phyloP scores from a whole-genome alignment of 2,329 filamentous ascomycete species.

The Cercospora sesami region DNA sequence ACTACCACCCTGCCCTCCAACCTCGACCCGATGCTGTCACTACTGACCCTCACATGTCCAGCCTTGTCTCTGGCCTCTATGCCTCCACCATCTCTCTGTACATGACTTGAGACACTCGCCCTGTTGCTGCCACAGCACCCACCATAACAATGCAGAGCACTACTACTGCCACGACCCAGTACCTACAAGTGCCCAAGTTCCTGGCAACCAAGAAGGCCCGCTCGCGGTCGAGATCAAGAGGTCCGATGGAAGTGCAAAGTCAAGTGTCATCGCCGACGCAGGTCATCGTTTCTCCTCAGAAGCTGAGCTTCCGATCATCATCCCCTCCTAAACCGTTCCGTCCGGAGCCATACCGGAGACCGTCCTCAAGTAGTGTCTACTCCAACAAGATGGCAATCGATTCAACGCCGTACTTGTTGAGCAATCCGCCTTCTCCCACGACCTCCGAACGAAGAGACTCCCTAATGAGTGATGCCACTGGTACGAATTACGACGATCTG shows the following conservation, averaged over 20 bases:
- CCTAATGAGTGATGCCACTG: conserved; percentile 21
- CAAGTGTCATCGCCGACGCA: conserved; percentile 30
- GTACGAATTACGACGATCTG: conserved; percentile 38
- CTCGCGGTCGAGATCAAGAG: conserved; percentile 36
- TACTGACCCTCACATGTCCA: not conserved
- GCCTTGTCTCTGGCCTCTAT: not conserved
- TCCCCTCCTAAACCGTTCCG: conserved; percentile 24
- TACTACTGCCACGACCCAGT: conserved; percentile 33
- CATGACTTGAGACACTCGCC: conserved; percentile 3
- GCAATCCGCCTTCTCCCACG: conserved; percentile 15
- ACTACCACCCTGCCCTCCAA: not conserved
- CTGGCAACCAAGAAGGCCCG: conserved; percentile 37
- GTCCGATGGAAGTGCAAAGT: conserved; percentile 26
- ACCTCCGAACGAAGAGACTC: conserved; percentile 18
- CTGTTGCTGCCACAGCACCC: conserved; percentile 21
- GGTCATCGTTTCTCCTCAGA: conserved; percentile 29
- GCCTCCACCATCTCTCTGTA: not conserved
- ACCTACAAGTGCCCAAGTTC: conserved; percentile 42
- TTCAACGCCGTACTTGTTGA: conserved; percentile 24
- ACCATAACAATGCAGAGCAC: conserved; percentile 23
- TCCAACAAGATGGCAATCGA: conserved; percentile 21
- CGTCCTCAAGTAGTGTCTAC: conserved; percentile 8
- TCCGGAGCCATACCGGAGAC: conserved; percentile 25
- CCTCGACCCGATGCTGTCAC: conserved; percentile 1
- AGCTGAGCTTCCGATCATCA: conserved; percentile 29